A percentile compares a stretch with the other conserved stretches of the same genome.
These are phyloP conservation scores for Penicillium sp. DNA, from an alignment of 2,329 filamentous ascomycete species.

Conservation along the genomic window DNA sequence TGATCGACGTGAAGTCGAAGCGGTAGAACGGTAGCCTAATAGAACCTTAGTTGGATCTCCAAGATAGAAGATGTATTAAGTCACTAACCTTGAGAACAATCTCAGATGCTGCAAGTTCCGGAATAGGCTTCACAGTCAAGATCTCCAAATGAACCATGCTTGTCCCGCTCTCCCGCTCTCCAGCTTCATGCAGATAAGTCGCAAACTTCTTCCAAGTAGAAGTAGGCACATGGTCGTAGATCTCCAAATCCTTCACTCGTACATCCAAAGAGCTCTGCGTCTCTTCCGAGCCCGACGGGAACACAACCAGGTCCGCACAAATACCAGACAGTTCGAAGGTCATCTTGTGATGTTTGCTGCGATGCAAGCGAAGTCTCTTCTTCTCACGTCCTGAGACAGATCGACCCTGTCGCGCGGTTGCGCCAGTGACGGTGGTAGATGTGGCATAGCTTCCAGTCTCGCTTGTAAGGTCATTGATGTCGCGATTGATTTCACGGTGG, in stretches of 20 bases:
- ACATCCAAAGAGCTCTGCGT: conserved; percentile 88
- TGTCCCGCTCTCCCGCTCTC: conserved; percentile 82
- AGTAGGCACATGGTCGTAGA: conserved; percentile 91
- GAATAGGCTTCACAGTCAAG: conserved; percentile 83
- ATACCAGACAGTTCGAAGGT: conserved; percentile 90
- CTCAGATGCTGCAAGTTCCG: conserved; percentile 84
- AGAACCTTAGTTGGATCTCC: conserved; percentile 20
- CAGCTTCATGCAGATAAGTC: conserved; percentile 87
- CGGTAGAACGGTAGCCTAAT: conserved; percentile 73
- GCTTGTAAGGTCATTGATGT: conserved; percentile 82
- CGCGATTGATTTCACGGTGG: conserved; percentile 81
- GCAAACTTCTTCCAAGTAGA: conserved; percentile 99
- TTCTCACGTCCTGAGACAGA: conserved; percentile 54
- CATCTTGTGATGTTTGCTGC: conserved; percentile 93
- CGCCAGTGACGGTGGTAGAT: conserved; percentile 62
- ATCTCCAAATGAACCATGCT: conserved; percentile 92
- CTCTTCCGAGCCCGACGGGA: conserved; percentile 76
- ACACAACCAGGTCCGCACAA: conserved; percentile 79
- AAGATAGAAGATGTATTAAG: no score
- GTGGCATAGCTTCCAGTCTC: conserved; percentile 90
- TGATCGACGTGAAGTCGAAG: conserved; percentile 94
- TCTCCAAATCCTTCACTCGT: conserved; percentile 79
- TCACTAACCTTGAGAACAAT: conserved; percentile 73
- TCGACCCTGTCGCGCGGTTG: conserved; percentile 45
- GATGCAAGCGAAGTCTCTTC: conserved; percentile 73